Conservation (phyloP, 352 stramenopile species). For the Blastocystis sp. region DNA sequence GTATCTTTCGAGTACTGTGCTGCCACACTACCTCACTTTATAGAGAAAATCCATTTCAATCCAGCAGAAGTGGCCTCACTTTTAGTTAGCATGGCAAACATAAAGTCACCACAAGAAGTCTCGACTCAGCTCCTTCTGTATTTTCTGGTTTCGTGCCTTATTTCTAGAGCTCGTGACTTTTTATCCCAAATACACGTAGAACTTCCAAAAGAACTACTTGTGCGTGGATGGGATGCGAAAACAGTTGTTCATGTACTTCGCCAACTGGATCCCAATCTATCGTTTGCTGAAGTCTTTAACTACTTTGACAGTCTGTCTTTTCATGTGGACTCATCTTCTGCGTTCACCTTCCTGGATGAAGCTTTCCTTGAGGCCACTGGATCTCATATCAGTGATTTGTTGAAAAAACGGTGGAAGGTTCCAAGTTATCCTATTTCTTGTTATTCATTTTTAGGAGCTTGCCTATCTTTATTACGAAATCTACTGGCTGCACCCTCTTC, state of each 20-base stretch:
- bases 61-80: neutral
- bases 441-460: neutral
- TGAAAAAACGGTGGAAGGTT: neutral
- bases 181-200: neutral
- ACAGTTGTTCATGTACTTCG: neutral
- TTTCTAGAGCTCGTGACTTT: neutral
- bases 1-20: neutral
- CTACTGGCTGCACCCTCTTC: neutral
- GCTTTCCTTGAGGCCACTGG: neutral
- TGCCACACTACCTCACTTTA: neutral
- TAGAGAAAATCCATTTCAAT: neutral
- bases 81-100: conserved; percentile 2
- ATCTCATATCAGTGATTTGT: neutral
- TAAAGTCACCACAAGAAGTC: neutral
- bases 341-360: neutral
- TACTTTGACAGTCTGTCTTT: neutral
- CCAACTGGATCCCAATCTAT: neutral
- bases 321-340: neutral
- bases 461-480: neutral
- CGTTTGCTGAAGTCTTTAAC: neutral
- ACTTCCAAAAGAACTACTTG: neutral
- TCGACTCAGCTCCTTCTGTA: neutral
- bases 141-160: neutral
- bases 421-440: neutral
- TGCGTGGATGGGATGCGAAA: neutral